Conservation (phyloP, 2,329 filamentous ascomycete genomes). For the Neurospora sp. region DNA sequence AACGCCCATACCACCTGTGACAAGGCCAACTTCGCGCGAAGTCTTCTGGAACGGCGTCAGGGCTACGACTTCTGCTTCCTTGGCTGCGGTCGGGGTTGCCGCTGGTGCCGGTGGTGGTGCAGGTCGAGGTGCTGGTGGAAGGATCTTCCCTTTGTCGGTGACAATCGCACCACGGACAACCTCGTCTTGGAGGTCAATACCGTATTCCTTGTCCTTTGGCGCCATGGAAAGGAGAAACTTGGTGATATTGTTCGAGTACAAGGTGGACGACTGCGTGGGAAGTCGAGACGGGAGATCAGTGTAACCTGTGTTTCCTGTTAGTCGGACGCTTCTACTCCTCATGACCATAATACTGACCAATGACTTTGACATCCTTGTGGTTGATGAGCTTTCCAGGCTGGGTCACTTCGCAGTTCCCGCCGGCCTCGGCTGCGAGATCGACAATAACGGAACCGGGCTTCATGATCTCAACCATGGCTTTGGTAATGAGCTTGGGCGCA, state of each 20-base stretch:
- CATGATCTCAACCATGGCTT: slow-evolving; percentile 72
- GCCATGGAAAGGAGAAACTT: slow-evolving; percentile 78
- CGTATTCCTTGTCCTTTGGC: slow-evolving; percentile 67
- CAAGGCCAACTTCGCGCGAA: slow-evolving; percentile 60
- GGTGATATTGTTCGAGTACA: slow-evolving; percentile 91
- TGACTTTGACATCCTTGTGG: slow-evolving; percentile 72
- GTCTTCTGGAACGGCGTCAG: slow-evolving; percentile 76
- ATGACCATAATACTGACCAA: slow-evolving; percentile 43
- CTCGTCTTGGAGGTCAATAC: slow-evolving; percentile 71
- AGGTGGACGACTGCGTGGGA: slow-evolving; percentile 77
- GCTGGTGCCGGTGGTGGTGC: slow-evolving; percentile 45
- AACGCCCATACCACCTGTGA: slow-evolving; percentile 70
- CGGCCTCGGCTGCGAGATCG: slow-evolving; percentile 78
- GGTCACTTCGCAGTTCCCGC: slow-evolving; percentile 80
- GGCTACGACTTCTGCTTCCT: slow-evolving; percentile 50
- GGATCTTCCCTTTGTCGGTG: slow-evolving; percentile 63
- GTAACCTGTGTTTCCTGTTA: slow-evolving; percentile 45
- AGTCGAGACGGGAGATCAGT: slow-evolving; percentile 80
- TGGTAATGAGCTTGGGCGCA: slow-evolving; percentile 75
- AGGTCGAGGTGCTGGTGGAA: slow-evolving; percentile 66
- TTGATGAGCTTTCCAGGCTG: slow-evolving; percentile 58
- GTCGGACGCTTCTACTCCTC: not conserved
- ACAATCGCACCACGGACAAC: slow-evolving; percentile 81
- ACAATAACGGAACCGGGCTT: slow-evolving; percentile 83
- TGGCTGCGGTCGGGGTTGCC: slow-evolving; percentile 41